phyloP scores from a whole-genome alignment of 1,284 basidiomycete species.

The Cronartium quercuum region DNA sequence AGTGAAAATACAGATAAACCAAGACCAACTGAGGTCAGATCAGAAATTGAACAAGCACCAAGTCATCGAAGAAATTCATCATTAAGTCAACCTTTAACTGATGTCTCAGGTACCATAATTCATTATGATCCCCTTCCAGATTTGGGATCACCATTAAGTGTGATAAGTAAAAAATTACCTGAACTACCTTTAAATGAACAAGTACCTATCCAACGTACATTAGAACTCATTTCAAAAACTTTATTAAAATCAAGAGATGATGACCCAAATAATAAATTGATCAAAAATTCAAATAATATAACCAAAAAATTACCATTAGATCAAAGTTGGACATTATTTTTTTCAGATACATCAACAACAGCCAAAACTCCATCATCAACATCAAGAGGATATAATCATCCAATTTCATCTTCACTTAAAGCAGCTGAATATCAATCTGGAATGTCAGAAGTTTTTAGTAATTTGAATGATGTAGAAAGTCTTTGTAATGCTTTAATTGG shows the following conservation, averaged over 20 bases:
- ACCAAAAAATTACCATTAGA: background rate
- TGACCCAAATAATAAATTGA: background rate
- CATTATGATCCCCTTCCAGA: too few species aligned
- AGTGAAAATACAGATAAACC: background rate
- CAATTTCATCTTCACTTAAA: conserved; percentile 13
- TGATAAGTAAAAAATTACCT: conserved; percentile 25
- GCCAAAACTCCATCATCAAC: background rate
- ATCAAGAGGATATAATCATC: conserved; percentile 1
- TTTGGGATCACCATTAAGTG: background rate
- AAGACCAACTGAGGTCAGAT: too few species aligned
- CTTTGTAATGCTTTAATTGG: conserved; percentile 18
- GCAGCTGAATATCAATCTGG: conserved; percentile 35
- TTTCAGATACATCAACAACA: conserved; percentile 24
- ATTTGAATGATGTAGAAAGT: conserved; percentile 14
- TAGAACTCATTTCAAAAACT: conserved; percentile 9
- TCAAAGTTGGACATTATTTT: conserved; percentile 36
- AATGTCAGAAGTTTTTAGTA: conserved; percentile 23
- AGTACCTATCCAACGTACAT: conserved; percentile 16
- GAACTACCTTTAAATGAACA: conserved; percentile 16
- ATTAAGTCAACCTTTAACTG: background rate
- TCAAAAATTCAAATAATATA: too few species aligned
- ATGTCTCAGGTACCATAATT: too few species aligned
- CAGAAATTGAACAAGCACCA: too few species aligned
- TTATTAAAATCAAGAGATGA: too few species aligned
- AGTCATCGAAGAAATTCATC: background rate